Conservation (phyloP, 306 rosid species). For the Luffa aegyptiaca region DNA sequence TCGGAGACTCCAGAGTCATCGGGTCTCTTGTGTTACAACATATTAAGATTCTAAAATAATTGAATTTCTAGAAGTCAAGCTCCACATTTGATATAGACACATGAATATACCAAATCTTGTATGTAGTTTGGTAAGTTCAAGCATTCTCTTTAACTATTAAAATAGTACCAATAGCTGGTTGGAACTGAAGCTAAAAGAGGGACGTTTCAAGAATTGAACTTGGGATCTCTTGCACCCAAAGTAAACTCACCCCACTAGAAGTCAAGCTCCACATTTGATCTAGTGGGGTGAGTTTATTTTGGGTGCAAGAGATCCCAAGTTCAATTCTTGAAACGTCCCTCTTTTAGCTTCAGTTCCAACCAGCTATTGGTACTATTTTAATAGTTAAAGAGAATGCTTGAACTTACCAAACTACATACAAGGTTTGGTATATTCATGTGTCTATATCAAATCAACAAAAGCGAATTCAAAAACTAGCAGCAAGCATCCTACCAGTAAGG, state of each 20-base stretch:
- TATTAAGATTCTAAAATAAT: not conserved
- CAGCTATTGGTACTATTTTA: not conserved
- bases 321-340: constrained; percentile 39
- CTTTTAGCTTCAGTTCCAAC: not conserved
- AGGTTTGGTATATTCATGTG: not conserved
- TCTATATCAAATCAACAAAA: not conserved
- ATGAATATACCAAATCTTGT: not conserved
- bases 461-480: not conserved
- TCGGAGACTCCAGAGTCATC: too few relatives aligned
- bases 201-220: constrained; percentile 40
- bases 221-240: constrained; percentile 51
- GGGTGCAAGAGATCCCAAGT: constrained; percentile 51
- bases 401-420: not conserved
- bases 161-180: not conserved
- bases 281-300: constrained; percentile 15
- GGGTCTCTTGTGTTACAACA: too few relatives aligned
- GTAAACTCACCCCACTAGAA: constrained; percentile 10
- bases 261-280: not conserved
- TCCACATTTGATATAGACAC: not conserved
- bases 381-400: not conserved
- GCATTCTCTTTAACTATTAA: not conserved
- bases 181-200: constrained; percentile 1
- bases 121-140: not conserved
- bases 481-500: not conserved
- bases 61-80: not conserved